Percentiles rank a stretch among this genome's conserved stretches.
phyloP scores from a whole-genome alignment of 208 protist genomes.

The Kentomonas sorsogonicus region DNA sequence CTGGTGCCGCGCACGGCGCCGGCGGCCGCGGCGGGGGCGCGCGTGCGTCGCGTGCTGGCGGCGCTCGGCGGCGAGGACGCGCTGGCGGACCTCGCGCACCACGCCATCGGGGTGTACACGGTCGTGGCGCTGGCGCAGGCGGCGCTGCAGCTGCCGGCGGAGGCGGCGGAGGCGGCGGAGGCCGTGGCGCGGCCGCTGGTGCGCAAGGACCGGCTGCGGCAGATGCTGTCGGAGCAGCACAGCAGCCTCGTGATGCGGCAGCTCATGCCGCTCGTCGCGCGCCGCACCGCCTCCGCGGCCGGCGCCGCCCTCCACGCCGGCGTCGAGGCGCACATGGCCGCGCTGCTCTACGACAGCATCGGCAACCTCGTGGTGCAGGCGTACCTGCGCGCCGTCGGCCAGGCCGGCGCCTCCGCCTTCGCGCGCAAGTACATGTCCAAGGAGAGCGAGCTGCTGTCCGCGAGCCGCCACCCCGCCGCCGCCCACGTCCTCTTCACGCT shows the following conservation, averaged over 20 bases:
- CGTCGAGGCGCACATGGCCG: constrained; percentile 46
- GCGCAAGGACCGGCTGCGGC: constrained; percentile 35
- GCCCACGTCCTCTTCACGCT: constrained; percentile 76
- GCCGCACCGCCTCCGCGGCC: constrained; percentile 53
- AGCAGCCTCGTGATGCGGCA: constrained; percentile 72
- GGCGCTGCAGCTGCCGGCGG: constrained; percentile 26
- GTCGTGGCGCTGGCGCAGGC: constrained; percentile 46
- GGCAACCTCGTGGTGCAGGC: constrained; percentile 80
- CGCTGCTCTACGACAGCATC: constrained; percentile 58
- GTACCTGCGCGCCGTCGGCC: constrained; percentile 54
- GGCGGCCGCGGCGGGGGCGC: constrained; percentile 19
- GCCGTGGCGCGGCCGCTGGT: constrained; percentile 44
- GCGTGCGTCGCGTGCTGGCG: constrained; percentile 36
- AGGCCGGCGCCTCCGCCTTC: constrained; percentile 36
- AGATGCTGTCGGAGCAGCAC: constrained; percentile 50
- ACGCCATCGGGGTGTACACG: constrained; percentile 75
- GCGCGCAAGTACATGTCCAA: constrained; percentile 52
- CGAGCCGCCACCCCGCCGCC: constrained; percentile 59
- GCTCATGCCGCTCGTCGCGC: constrained; percentile 61
- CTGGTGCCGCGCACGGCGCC: constrained; percentile 33
- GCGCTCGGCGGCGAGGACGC: constrained; percentile 41
- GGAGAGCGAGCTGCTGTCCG: constrained; percentile 47
- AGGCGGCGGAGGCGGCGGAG: constrained; percentile 30
- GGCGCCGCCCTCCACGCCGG: constrained; percentile 47
- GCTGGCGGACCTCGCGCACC: constrained; percentile 27